These are phyloP conservation scores for Amaranthus cruentus DNA, from an alignment of 148 eudicot genomes.

Conservation along the genomic window DNA sequence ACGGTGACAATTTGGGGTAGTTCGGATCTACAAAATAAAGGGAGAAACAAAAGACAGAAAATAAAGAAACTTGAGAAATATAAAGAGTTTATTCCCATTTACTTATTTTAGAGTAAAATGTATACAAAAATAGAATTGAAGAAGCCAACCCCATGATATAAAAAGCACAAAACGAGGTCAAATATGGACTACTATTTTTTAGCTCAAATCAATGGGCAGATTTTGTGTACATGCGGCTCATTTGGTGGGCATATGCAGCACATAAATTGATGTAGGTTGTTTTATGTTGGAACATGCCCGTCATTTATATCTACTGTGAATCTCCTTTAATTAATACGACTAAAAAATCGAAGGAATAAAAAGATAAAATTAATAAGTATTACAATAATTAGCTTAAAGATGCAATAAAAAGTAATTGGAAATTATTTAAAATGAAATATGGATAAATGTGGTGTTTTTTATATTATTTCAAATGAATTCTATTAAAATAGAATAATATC, in stretches of 20 bases:
- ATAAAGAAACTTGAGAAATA: neutral
- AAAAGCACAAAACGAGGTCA: neutral
- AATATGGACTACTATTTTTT: neutral
- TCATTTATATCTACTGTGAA: no score
- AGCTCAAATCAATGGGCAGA: neutral
- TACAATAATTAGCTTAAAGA: neutral
- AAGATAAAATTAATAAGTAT: neutral
- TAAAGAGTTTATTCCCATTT: neutral
- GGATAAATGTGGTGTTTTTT: no score
- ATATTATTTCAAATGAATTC: no score
- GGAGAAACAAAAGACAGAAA: slow-evolving; percentile 14
- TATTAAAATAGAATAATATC: no score
- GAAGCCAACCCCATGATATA: slow-evolving; percentile 3
- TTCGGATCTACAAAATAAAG: slow-evolving; percentile 21
- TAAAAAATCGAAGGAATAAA: no score
- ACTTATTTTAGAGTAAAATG: neutral
- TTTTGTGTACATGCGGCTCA: neutral
- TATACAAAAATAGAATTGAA: neutral
- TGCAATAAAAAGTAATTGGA: no score
- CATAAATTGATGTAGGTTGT: no score
- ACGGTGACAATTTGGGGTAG: slow-evolving; percentile 36
- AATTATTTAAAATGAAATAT: no score
- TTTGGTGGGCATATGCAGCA: neutral
- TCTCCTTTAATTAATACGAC: no score
- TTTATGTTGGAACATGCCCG: no score